Base-by-base conservation (phyloP, 192 early-diverging fungal genomes). In the Paraglomus brasilianum region DNA sequence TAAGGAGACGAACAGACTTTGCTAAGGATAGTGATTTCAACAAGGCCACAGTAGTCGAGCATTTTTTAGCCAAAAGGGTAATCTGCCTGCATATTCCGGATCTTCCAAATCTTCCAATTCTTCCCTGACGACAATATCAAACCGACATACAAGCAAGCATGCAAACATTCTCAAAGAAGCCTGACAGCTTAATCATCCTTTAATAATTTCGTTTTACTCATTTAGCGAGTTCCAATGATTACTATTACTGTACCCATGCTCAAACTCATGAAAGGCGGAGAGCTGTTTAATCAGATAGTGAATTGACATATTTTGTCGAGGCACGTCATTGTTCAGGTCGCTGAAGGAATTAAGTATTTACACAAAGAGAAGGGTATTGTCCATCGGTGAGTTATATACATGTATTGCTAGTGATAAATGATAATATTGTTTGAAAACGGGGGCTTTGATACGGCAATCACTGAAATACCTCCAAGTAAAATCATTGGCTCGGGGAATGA, bases 111-210 rank as follows among this genome's bases (percentile, higher is more conserved):
- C 30, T 30, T 30, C 30, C 30, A 30, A 30, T 30, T 30, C 30
- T 1, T 30, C 30, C 30, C 30, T 30, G 30, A 3, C 48, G 9
- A 5, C 14, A 19, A 7, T 64, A 11, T 65, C 8, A n/a, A 30
- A 30, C 30, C 30, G 30, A 3, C 30, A 30, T 30, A 30, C 3
- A 30, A 30, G 30, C 78, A 88, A n/a, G 87, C 83, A 87, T 43
- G 88, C 87, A 41, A 91, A 89, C 74, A 91, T 96, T 65, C 79
- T 93, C 66, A 91, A 94, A 66, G 95, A 96, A 78, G 88, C 92
- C 7, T 83, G 86, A 22, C 85, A 86, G 53, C 71, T 97, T 49
- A 81, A 83, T 52, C 93, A 95, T 63, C 76, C 80, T 6, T 90
- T 90, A 44, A 88, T 97, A 43, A 85, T 94, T 67, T 76, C 80